Percentiles rank a stretch among this genome's conserved stretches.
phyloP scores from a whole-genome alignment of 352 stramenopile genomes.

The Pythium aristosporum region DNA sequence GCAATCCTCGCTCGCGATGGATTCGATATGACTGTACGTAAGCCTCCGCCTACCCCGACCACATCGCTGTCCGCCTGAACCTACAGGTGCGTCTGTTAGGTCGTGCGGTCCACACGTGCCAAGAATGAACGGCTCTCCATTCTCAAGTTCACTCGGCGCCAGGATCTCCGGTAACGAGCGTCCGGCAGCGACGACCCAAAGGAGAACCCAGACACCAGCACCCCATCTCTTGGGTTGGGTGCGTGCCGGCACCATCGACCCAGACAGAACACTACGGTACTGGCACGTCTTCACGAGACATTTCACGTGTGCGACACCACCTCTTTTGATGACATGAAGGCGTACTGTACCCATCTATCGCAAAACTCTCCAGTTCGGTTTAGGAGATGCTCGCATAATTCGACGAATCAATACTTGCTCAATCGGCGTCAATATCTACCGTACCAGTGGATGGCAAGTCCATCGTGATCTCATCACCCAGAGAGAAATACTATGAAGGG shows the following conservation, averaged over 20 bases:
- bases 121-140: constrained; percentile 76
- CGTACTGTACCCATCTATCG: neutral
- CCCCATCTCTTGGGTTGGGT: no score
- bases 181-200: neutral
- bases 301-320: neutral
- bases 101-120: constrained; percentile 65
- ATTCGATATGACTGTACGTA: constrained; percentile 63
- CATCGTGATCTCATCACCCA: neutral
- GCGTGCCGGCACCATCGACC: neutral
- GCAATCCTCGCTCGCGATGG: constrained; percentile 61
- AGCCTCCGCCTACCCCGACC: neutral
- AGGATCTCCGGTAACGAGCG: constrained; percentile 1
- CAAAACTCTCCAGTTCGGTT: no score
- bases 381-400: no score
- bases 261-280: neutral
- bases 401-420: no score
- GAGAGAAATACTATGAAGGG: neutral
- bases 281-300: neutral
- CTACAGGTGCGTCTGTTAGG: constrained; percentile 27
- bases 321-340: neutral
- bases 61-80: neutral
- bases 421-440: no score
- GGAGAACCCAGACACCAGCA: neutral
- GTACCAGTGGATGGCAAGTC: neutral
- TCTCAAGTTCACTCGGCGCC: constrained; percentile 56